phyloP scores from a whole-genome alignment of 2,329 filamentous ascomycete species.

The Aureobasidium subglaciale region DNA sequence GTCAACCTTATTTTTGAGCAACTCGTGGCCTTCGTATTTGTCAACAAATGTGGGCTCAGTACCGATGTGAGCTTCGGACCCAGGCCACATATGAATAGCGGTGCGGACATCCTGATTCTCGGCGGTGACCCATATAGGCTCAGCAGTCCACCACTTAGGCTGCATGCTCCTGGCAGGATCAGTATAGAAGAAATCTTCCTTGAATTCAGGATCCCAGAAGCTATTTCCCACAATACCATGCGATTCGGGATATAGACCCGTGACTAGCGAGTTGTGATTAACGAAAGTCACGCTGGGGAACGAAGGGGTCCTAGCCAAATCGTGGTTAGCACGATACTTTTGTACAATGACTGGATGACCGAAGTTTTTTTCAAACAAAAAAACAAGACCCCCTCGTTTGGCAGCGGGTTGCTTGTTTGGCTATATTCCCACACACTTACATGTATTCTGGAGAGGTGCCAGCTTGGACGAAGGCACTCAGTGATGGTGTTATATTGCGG shows the following conservation, averaged over 20 bases:
- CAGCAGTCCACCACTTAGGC: constrained; percentile 88
- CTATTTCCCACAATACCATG: constrained; percentile 91
- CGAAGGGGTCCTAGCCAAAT: no score
- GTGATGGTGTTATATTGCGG: constrained; percentile 71
- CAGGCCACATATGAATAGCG: constrained; percentile 98
- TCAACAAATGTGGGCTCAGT: constrained; percentile 75
- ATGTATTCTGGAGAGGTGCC: constrained; percentile 90
- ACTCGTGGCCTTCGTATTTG: constrained; percentile 72
- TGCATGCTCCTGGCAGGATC: constrained; percentile 68
- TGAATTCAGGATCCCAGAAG: constrained; percentile 77
- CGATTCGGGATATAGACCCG: constrained; percentile 83
- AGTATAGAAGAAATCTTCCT: constrained; percentile 83
- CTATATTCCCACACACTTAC: constrained; percentile 79
- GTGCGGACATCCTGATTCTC: constrained; percentile 71
- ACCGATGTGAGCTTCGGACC: constrained; percentile 79
- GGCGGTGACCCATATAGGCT: constrained; percentile 90
- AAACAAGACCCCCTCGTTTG: no score
- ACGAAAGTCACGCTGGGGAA: constrained; percentile 97
- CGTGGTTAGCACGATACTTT: no score
- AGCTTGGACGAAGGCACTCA: constrained; percentile 69
- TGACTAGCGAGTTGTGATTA: constrained; percentile 86
- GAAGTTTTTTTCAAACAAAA: no score
- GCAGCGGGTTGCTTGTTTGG: no score
- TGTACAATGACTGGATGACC: no score
- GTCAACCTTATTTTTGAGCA: constrained; percentile 65